Conservation (phyloP, 2,329 filamentous ascomycete species). For the Canariomyces notabilis region DNA sequence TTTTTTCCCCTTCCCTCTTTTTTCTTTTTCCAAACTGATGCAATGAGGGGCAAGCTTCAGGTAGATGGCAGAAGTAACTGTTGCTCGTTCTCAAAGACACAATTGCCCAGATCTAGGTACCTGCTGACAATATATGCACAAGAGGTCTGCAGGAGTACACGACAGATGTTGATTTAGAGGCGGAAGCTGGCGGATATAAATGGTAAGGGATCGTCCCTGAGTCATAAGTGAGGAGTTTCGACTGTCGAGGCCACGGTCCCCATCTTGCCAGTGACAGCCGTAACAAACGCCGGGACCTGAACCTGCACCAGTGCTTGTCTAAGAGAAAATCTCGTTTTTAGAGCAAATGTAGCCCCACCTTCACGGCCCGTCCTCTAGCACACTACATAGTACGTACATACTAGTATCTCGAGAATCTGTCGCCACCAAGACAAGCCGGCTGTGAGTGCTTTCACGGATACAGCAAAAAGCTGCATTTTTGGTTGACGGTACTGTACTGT, state of each 20-base stretch:
- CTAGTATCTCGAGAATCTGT: not conserved
- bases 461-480: not conserved
- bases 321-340: too few species aligned
- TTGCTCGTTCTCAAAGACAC: not conserved
- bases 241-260: slow-evolving; percentile 10
- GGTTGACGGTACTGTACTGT: not conserved
- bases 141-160: not conserved
- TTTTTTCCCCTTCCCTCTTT: not conserved
- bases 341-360: too few species aligned
- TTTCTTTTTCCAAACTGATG: not conserved
- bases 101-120: not conserved
- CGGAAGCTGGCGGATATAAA: slow-evolving; percentile 7
- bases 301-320: too few species aligned
- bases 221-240: slow-evolving; percentile 14
- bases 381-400: too few species aligned
- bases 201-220: slow-evolving; percentile 9
- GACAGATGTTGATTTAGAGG: not conserved
- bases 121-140: not conserved
- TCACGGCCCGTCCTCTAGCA: not conserved
- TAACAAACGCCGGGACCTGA: too few species aligned
- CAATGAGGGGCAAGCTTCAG: not conserved
- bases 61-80: not conserved
- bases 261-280: slow-evolving; percentile 4
- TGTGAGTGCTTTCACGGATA: too few species aligned
- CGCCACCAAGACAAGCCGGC: not conserved